Evolutionary conservation across 257 asterid genomes (phyloP), one percentile per base, ranked within the genome.

Genomic region (Cruciata laevipes): DNA sequence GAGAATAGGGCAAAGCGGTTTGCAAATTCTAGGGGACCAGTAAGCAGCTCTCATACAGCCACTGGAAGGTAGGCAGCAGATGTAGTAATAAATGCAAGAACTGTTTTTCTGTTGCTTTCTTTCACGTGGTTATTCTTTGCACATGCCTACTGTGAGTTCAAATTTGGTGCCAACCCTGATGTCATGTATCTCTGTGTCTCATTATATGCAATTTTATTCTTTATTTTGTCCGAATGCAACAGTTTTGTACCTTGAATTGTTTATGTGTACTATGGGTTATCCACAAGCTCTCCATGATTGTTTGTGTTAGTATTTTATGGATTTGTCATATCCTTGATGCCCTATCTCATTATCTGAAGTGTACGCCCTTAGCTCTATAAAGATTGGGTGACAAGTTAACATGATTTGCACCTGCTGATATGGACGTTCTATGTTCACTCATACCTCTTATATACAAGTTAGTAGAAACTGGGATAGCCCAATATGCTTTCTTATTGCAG

Each of bases 31-130:
- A 90, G 74, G 87, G 80, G 82, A 79, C 79, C 94, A 21, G 76
- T 76, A 17, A 92, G 73, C 80, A 82, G 86, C 78, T 86, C 97
- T 62, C 97, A 93, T 73, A 61, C 81, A 61, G 83, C 83, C 30
- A 84, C 96, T 25, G 95, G 93, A 80, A 90, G 99, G 99, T 90
- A 78, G 61, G 76, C 69, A 55, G 97, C 89, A 81, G 56, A 59
- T 63, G 63, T 69, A 42, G 35, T 30, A 51, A 16, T n/a, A 33
- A 59, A 53, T 40, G 24, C 33, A n/a, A 27, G 23, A 12, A 10
- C 6, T 44, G 18, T 37, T 20, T 31, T 11, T 2, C 5, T 23
- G 20, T 53, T 63, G 10, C 11, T 24, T 21, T 20, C 30, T 23
- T 2, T 35, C 11, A 40, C 2, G 10, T 14, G 18, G 27, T 21